Evolutionary conservation across 352 stramenopile species (phyloP), one percentile per base, ranked within the genome.

Genomic region (Thraustochytrium striatum): DNA sequence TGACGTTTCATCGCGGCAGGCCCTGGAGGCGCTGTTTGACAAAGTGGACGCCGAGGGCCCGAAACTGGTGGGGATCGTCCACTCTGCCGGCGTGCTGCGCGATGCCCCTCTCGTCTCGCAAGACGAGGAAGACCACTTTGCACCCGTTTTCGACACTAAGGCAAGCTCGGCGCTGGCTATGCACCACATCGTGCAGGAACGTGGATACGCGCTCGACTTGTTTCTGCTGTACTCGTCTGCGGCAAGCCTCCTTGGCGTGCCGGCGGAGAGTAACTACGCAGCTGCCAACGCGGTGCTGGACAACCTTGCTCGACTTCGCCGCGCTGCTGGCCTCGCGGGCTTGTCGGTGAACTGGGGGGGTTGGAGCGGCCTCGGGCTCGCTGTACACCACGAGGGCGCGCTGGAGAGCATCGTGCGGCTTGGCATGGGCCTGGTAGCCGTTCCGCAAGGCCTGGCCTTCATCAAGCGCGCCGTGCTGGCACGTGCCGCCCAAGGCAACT

Each of bases 181-280:
- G 1, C 41, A 75, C 50, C 0, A 7, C 30, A 62, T 61, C 32
- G 25, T 43, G 19, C 44, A 43, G 1, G 52, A 61, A 30, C 44
- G 44, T 7, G 7, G 30, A 16, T 38, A 35, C 36, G 41, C 8
- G 5, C 52, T 75, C 2, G 39, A 70, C 1, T 32, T 55, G 28
- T 75, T 75, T 61, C 30, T 75, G 43, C 19, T 75, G 65, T 75
- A 62, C 35, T 75, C 65, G 19, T 75, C 65, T 19, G 65, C 65
- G 16, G 65, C 65, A 36, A 61, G 65, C 39, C 41, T 38, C 43
- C 61, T 75, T 75, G 65, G 65, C 7, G 65, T 43, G 21, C 32
- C 44, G n/a, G 65, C 41, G 7, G 41, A 75, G 65, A 52, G 32
- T 21, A 75, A 75, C 50, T 43, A 75, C 25, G 65, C 65, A 25